These are phyloP conservation scores for Ophiosphaerella korrae DNA, from an alignment of 2,329 filamentous ascomycete genomes.

Conservation along the genomic window DNA sequence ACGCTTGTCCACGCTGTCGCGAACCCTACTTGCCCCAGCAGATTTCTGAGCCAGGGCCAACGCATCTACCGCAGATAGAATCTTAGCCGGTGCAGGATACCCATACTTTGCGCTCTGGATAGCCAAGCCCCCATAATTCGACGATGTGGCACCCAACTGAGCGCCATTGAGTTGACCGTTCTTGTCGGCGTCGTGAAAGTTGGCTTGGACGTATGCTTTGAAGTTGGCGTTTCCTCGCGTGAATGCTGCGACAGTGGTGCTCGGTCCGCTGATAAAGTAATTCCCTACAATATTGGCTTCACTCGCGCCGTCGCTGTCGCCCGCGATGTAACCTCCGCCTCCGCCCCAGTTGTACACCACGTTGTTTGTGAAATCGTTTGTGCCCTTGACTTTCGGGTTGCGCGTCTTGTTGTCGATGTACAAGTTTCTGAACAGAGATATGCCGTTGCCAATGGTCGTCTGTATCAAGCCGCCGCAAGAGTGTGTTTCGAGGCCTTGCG, in stretches of 20 bases:
- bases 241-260: conserved; percentile 57
- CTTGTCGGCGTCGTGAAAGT: conserved; percentile 58
- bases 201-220: conserved; percentile 59
- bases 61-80: conserved; percentile 49
- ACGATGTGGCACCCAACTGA: conserved; percentile 49
- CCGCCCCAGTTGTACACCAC: conserved; percentile 63
- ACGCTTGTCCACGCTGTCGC: conserved; percentile 53
- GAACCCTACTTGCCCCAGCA: conserved; percentile 52
- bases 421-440: conserved; percentile 60
- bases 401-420: conserved; percentile 64
- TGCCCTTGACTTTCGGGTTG: conserved; percentile 63
- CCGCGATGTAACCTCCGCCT: conserved; percentile 61
- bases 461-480: conserved; percentile 60
- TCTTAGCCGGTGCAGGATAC: conserved; percentile 52
- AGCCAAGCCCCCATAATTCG: conserved; percentile 56
- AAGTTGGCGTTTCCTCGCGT: conserved; percentile 62
- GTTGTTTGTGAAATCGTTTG: conserved; percentile 59
- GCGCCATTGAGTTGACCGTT: conserved; percentile 58
- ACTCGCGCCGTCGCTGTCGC: conserved; percentile 55
- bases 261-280: conserved; percentile 62
- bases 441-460: conserved; percentile 52
- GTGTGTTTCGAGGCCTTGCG: conserved; percentile 60
- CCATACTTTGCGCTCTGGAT: conserved; percentile 49
- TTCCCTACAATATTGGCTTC: conserved; percentile 61
- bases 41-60: conserved; percentile 48